Evolutionary conservation across 2,329 filamentous ascomycete genomes (phyloP).

Genomic region (Aspergillus hortae): DNA sequence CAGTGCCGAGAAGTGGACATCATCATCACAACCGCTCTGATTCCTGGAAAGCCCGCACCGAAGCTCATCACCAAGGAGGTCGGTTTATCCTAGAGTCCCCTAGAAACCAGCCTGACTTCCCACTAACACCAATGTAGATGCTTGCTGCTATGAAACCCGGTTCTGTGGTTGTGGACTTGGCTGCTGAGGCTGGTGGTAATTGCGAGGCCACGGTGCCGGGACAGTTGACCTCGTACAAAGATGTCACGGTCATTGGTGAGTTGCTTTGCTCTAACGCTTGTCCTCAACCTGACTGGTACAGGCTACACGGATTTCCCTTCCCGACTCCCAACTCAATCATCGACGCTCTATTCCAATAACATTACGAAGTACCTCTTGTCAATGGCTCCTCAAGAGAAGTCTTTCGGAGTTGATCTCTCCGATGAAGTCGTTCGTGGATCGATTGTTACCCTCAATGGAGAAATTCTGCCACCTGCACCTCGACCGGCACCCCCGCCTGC

Average conservation of each 20-base stretch:
- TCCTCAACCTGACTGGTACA: conserved; percentile 21
- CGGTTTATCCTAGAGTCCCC: conserved; percentile 9
- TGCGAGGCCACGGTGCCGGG: conserved; percentile 77
- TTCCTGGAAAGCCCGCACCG: conserved; percentile 77
- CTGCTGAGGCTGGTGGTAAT: conserved; percentile 83
- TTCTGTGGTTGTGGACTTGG: conserved; percentile 82
- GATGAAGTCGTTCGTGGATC: conserved; percentile 84
- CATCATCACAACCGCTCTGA: conserved; percentile 87
- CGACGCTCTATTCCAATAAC: conserved; percentile 89
- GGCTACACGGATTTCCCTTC: conserved; percentile 86
- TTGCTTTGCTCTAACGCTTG: background rate
- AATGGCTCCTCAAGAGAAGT: conserved; percentile 71
- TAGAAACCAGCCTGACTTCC: too few relatives aligned
- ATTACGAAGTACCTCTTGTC: conserved; percentile 85
- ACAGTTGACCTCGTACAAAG: conserved; percentile 66
- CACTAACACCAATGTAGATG: conserved; percentile 50
- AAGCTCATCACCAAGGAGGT: conserved; percentile 74
- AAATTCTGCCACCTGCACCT: conserved; percentile 71
- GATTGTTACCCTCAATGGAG: conserved; percentile 75
- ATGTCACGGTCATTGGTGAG: conserved; percentile 78
- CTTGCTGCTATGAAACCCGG: conserved; percentile 84
- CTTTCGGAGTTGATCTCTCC: conserved; percentile 73
- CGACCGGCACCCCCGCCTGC: conserved; percentile 60
- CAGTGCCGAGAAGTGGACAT: conserved; percentile 88
- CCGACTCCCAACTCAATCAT: conserved; percentile 80